These are phyloP conservation scores for Lichenothelia convexa DNA, from an alignment of 495 filamentous ascomycete genomes.

Conservation along the genomic window DNA sequence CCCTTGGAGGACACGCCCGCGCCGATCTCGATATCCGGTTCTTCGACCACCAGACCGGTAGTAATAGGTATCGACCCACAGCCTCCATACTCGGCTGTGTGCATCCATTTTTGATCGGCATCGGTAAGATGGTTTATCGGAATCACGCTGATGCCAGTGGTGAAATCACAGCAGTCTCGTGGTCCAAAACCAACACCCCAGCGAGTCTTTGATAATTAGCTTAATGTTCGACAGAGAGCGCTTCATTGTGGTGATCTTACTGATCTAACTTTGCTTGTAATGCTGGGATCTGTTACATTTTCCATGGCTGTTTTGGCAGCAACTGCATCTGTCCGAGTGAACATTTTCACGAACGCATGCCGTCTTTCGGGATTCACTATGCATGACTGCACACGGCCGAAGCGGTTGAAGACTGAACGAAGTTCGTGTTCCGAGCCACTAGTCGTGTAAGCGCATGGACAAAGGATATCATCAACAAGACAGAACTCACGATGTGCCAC, in stretches of 20 bases:
- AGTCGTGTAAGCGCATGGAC: no score
- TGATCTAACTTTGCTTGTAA: slow-evolving; percentile 57
- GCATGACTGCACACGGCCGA: slow-evolving; percentile 80
- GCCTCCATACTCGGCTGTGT: slow-evolving; percentile 83
- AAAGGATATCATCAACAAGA: slow-evolving; percentile 4
- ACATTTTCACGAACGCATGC: slow-evolving; percentile 98
- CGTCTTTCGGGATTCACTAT: slow-evolving; percentile 96
- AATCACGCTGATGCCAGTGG: slow-evolving; percentile 79
- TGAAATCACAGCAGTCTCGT: slow-evolving; percentile 92
- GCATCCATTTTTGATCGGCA: slow-evolving; percentile 92
- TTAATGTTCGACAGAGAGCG: background rate
- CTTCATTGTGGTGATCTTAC: slow-evolving; percentile 1
- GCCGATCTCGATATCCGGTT: slow-evolving; percentile 96
- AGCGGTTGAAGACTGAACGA: slow-evolving; percentile 54
- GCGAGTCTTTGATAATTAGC: slow-evolving; percentile 40
- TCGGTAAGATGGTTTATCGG: slow-evolving; percentile 84
- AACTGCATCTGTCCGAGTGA: slow-evolving; percentile 67
- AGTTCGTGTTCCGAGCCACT: slow-evolving; percentile 68
- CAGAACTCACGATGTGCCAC: slow-evolving; percentile 69
- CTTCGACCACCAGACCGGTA: slow-evolving; percentile 74
- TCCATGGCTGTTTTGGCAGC: slow-evolving; percentile 84
- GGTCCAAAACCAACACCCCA: slow-evolving; percentile 98
- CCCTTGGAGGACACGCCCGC: slow-evolving; percentile 90
- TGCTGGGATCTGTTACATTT: slow-evolving; percentile 46
- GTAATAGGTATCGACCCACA: slow-evolving; percentile 71